Conservation (phyloP, 805 yeast genomes). For the Ascoidea rubescens region DNA sequence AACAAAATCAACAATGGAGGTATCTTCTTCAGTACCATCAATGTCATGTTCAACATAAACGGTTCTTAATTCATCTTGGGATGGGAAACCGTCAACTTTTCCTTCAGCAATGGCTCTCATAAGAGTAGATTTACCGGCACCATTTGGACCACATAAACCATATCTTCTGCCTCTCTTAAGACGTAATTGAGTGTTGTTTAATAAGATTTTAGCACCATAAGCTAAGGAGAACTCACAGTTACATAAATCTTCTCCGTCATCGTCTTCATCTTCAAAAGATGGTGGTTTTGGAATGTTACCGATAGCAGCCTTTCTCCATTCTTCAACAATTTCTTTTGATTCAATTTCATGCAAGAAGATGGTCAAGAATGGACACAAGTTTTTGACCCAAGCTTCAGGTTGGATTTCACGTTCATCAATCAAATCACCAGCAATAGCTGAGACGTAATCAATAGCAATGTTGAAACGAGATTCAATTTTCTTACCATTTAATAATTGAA, state of each 20-base stretch:
- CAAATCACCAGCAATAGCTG: conserved; percentile 97
- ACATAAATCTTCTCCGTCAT: conserved; percentile 99
- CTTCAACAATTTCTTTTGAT: conserved; percentile 83
- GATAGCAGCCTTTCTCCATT: conserved; percentile 89
- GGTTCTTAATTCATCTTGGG: conserved; percentile 97
- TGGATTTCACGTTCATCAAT: conserved; percentile 95
- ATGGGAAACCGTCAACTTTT: conserved; percentile 99
- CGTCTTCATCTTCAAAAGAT: conserved; percentile 90
- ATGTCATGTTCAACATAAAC: conserved; percentile 99
- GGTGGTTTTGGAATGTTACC: conserved; percentile 98
- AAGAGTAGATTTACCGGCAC: conserved; percentile 99
- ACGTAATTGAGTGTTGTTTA: conserved; percentile 98
- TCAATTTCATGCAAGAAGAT: conserved; percentile 88
- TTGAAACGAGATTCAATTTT: conserved; percentile 60
- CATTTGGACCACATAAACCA: conserved; percentile 99
- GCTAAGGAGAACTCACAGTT: conserved; percentile 99
- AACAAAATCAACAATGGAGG: conserved; percentile 88
- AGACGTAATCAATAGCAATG: conserved; percentile 66
- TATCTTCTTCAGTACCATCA: conserved; percentile 96
- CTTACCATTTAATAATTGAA: conserved; percentile 53
- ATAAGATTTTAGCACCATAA: conserved; percentile 99
- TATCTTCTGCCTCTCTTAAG: conserved; percentile 98
- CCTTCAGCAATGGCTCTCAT: conserved; percentile 97
- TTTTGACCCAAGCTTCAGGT: conserved; percentile 80
- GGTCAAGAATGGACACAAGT: conserved; percentile 88